phyloP scores from a whole-genome alignment of 2,329 filamentous ascomycete species.

The Chaetomium strumarium region DNA sequence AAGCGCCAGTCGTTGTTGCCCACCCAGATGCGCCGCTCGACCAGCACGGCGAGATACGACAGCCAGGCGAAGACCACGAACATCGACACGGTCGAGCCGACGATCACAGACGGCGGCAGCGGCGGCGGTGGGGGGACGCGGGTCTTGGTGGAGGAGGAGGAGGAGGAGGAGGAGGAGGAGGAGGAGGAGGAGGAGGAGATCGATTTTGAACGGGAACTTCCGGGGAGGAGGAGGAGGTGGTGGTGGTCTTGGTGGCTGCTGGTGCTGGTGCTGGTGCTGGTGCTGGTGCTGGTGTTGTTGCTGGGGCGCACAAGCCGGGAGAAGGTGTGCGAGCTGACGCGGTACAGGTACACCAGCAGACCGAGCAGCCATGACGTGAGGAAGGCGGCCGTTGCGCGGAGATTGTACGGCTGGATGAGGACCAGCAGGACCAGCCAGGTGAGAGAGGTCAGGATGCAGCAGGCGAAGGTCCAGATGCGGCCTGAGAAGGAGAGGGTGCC shows the following conservation, averaged over 20 bases:
- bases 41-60: conserved; percentile 17
- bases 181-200: background rate
- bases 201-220: too few relatives aligned
- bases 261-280: too few relatives aligned
- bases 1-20: conserved; percentile 20
- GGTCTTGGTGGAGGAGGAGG: background rate
- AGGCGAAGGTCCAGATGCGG: conserved; percentile 10
- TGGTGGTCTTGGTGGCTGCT: too few relatives aligned
- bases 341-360: conserved; percentile 7
- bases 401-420: conserved; percentile 17
- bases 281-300: background rate
- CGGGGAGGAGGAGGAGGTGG: too few relatives aligned
- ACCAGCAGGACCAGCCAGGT: conserved; percentile 22
- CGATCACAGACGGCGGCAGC: background rate
- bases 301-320: background rate
- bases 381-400: conserved; percentile 8
- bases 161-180: background rate
- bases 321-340: background rate
- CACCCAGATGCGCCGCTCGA: conserved; percentile 25
- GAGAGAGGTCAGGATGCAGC: conserved; percentile 21
- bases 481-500: conserved; percentile 9
- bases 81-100: conserved; percentile 7
- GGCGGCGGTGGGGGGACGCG: too few relatives aligned
- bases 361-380: background rate
- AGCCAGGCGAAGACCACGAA: conserved; percentile 7